These are phyloP conservation scores for Solioccasus polychromus DNA, from an alignment of 768 basidiomycete genomes.

Conservation along the genomic window DNA sequence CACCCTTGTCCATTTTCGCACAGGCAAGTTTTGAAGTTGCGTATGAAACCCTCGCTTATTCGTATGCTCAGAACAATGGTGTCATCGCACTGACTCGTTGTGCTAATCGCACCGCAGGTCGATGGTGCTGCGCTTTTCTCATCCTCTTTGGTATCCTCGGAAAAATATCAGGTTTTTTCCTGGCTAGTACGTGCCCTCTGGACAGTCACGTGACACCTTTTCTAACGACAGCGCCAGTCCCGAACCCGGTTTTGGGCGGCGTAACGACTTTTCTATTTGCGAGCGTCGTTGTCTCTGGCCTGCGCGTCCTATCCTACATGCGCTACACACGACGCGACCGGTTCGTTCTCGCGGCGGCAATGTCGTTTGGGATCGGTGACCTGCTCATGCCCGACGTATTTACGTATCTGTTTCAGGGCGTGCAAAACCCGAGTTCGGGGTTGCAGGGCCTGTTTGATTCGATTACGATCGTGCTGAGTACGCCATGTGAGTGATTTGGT, in stretches of 20 bases:
- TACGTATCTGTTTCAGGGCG: conserved; percentile 66
- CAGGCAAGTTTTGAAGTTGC: conserved; percentile 35
- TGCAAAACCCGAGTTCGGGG: conserved; percentile 49
- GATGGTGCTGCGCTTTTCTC: conserved; percentile 77
- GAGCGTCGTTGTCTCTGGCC: conserved; percentile 65
- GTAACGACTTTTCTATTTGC: conserved; percentile 88
- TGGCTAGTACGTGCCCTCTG: conserved; percentile 50
- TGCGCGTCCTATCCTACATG: conserved; percentile 63
- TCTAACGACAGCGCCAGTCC: conserved; percentile 40
- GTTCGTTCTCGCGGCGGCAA: conserved; percentile 66
- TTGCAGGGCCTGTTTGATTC: conserved; percentile 70
- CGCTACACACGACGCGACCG: conserved; percentile 62
- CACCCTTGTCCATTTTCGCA: conserved; percentile 77
- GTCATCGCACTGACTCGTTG: conserved; percentile 84
- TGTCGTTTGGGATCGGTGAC: conserved; percentile 70
- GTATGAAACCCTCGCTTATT: not conserved
- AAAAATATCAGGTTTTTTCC: conserved; percentile 80
- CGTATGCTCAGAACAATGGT: conserved; percentile 60
- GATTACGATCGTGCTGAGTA: conserved; percentile 76
- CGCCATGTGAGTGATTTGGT: conserved; percentile 62
- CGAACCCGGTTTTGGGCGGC: conserved; percentile 77
- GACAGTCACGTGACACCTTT: not conserved
- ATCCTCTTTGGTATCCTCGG: conserved; percentile 79
- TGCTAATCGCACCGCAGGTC: conserved; percentile 74
- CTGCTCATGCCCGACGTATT: conserved; percentile 64